Conservation (phyloP, 1,139 yeast genomes). For the Arxiozyma slooffiae region DNA sequence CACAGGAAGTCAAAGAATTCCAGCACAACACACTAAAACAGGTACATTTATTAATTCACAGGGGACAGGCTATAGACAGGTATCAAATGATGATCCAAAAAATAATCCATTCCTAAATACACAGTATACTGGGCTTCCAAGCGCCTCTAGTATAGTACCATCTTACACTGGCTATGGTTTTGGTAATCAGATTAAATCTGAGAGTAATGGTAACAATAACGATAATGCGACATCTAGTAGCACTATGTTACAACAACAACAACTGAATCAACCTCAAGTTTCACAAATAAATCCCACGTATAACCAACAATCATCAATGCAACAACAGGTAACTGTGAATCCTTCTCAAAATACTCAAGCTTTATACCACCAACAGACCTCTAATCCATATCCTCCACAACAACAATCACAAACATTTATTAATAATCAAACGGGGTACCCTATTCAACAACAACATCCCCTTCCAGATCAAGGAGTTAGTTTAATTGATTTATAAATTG, state of each 20-base stretch:
- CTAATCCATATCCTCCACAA: slow-evolving; percentile 2
- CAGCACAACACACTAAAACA: slow-evolving; percentile 85
- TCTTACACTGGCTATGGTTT: slow-evolving; percentile 88
- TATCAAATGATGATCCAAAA: slow-evolving; percentile 34
- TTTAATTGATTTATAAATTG: slow-evolving; percentile 30
- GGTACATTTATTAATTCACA: slow-evolving; percentile 74
- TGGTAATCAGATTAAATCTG: slow-evolving; percentile 44
- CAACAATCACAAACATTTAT: slow-evolving; percentile 1
- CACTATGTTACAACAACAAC: slow-evolving; percentile 23
- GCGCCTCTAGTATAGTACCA: slow-evolving; percentile 44
- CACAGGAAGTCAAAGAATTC: slow-evolving; percentile 78
- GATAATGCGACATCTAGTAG: background rate
- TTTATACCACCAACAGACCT: background rate
- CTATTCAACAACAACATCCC: background rate
- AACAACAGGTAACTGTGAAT: slow-evolving; percentile 1
- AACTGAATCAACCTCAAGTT: slow-evolving; percentile 33
- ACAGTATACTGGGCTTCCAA: slow-evolving; percentile 67
- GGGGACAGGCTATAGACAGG: slow-evolving; percentile 70
- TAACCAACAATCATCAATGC: slow-evolving; percentile 26
- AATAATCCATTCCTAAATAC: slow-evolving; percentile 65
- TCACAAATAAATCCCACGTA: slow-evolving; percentile 18
- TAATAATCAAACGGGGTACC: background rate
- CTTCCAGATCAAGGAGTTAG: slow-evolving; percentile 27
- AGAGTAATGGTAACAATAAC: background rate
- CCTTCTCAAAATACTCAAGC: background rate